Evolutionary conservation across 1,284 basidiomycete genomes (phyloP), one percentile per base, ranked within the genome.

Genomic region (Pisolithus thermaeus): DNA sequence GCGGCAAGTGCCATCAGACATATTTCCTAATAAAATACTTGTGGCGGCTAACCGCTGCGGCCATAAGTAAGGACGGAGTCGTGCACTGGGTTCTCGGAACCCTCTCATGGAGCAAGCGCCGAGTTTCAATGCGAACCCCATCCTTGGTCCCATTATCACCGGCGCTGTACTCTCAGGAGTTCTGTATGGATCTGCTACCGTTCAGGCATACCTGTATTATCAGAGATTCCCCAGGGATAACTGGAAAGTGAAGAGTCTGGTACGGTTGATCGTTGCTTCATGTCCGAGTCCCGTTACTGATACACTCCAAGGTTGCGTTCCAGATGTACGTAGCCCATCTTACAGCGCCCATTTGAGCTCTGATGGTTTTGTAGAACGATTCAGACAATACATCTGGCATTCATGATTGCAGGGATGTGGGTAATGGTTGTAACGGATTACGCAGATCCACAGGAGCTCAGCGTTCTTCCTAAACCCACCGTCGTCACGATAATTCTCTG

Each of bases 361-460:
- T 43, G 23, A 43, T 4, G 42, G 23, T 25, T 46, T 20, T 18
- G 20, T 16, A 46, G 44, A 46, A 36, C 32, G 28, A 46, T 46
- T 22, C 44, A 46, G 23, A 36, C 44, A 4, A 7, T 46, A 4
- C 44, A 46, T 36, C 20, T 36, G 44, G 30, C 18, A 23, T 30
- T 46, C n/a, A 22, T 46, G 44, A 46, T 46, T 14, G 27, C 28
- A 9, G 44, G 44, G 23, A 46, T 46, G 44, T 46, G 44, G 44
- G 20, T 14, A 18, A 46, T 46, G 44, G 14, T 18, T 3, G 44
- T 46, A n/a, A 20, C n/a, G 14, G 27, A 35, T 20, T 46, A 20
- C 20, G 14, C 30, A 7, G n/a, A 46, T 3, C 44, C 44, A 12
- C n/a, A n/a, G 20, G 9, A 16, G 4, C 44, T 46, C 4, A 9